Evolutionary conservation across 192 early-diverging fungal species (phyloP).

Genomic region (Coemansia sp.): DNA sequence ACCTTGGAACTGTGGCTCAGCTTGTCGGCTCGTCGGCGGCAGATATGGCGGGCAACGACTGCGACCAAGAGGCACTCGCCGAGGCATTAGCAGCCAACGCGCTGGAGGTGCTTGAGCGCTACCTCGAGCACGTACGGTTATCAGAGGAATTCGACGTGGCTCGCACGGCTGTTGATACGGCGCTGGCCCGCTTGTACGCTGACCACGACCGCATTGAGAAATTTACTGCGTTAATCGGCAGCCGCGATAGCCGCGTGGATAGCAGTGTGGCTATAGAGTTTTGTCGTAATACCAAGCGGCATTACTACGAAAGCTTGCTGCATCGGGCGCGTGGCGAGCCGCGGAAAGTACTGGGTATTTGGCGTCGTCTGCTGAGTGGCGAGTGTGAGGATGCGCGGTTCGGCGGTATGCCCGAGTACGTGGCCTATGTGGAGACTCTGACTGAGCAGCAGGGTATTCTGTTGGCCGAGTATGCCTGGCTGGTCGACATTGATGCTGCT

Average conservation of each 20-base stretch:
- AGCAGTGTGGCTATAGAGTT: slow-evolving; percentile 31
- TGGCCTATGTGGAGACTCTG: slow-evolving; percentile 15
- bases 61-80: slow-evolving; percentile 8
- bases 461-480: slow-evolving; percentile 35
- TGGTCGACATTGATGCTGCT: slow-evolving; percentile 13
- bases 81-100: slow-evolving; percentile 24
- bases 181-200: slow-evolving; percentile 36
- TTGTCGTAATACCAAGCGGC: slow-evolving; percentile 12
- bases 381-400: slow-evolving; percentile 23
- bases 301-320: slow-evolving; percentile 49
- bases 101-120: slow-evolving; percentile 43
- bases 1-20: slow-evolving; percentile 23
- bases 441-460: slow-evolving; percentile 24
- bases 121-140: slow-evolving; percentile 26
- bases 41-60: slow-evolving; percentile 25
- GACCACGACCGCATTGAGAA: slow-evolving; percentile 18
- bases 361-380: slow-evolving; percentile 35
- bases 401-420: slow-evolving; percentile 47
- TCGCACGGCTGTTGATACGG: slow-evolving; percentile 35
- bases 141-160: neutral
- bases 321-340: slow-evolving; percentile 27
- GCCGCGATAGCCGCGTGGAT: slow-evolving; percentile 14
- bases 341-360: slow-evolving; percentile 24
- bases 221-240: slow-evolving; percentile 16
- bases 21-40: slow-evolving; percentile 12